These are phyloP conservation scores for Cladosporium sp. DNA, from an alignment of 2,329 filamentous ascomycete species.

Conservation along the genomic window DNA sequence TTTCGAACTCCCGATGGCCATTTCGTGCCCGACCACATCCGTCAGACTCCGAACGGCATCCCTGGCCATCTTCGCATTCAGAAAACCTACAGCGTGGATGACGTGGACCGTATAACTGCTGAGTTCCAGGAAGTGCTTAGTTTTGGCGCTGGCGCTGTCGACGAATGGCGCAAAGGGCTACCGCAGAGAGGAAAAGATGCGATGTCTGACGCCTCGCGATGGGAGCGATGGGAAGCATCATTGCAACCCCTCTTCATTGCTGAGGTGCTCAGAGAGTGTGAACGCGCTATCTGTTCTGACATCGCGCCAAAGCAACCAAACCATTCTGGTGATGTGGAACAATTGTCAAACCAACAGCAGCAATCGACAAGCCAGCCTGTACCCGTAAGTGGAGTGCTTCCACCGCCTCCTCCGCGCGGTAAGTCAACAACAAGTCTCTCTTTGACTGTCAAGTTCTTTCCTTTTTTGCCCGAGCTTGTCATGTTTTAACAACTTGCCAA, in stretches of 20 bases:
- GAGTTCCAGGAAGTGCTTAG: conserved; percentile 59
- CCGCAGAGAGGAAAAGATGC: conserved; percentile 55
- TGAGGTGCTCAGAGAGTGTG: conserved; percentile 29
- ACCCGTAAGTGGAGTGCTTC: conserved; percentile 6
- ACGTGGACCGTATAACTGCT: conserved; percentile 56
- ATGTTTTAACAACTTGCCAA: no score
- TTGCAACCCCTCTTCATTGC: conserved; percentile 20
- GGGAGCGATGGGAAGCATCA: conserved; percentile 64
- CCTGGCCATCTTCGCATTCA: conserved; percentile 47
- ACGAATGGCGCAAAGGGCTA: conserved; percentile 76
- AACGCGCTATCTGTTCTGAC: conserved; percentile 25
- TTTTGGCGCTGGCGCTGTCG: conserved; percentile 61
- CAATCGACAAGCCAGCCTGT: conserved; percentile 1
- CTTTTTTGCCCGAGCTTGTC: not conserved
- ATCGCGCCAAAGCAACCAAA: conserved; percentile 16
- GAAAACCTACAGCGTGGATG: conserved; percentile 59
- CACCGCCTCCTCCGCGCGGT: conserved; percentile 7
- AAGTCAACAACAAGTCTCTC: conserved; percentile 1
- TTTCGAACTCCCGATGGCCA: conserved; percentile 58
- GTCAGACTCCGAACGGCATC: conserved; percentile 47
- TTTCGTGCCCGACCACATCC: conserved; percentile 50
- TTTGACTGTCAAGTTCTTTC: not conserved
- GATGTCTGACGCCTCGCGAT: conserved; percentile 58
- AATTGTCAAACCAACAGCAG: conserved; percentile 17
- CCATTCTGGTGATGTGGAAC: conserved; percentile 18